phyloP scores from a whole-genome alignment of 2,329 filamentous ascomycete species.

The Pyricularia sp. region DNA sequence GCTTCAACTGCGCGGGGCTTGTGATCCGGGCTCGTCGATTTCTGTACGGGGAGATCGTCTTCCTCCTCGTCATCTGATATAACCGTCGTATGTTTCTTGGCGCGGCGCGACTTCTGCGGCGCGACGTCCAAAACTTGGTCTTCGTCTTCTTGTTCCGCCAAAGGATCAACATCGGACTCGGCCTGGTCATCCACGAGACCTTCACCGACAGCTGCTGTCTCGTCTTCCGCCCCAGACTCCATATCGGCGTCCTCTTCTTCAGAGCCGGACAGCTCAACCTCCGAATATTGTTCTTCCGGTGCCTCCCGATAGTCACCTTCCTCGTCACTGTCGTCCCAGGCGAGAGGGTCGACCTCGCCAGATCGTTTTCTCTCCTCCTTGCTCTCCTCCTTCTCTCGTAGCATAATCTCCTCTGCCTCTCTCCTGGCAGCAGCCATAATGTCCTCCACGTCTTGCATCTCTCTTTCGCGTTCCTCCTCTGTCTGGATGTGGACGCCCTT shows the following conservation, averaged over 20 bases:
- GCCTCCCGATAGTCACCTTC: conserved; percentile 34
- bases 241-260: conserved; percentile 10
- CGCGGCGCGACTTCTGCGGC: conserved; percentile 22
- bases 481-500: conserved; percentile 78
- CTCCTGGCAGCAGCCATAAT: conserved; percentile 75
- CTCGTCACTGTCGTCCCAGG: conserved; percentile 48
- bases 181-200: conserved; percentile 6
- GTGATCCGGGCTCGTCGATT: conserved; percentile 14
- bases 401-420: conserved; percentile 71
- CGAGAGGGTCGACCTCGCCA: conserved; percentile 36
- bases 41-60: conserved; percentile 26
- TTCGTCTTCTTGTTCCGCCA: conserved; percentile 14
- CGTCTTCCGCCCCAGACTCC: conserved; percentile 5
- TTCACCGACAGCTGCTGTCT: conserved; percentile 15
- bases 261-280: conserved; percentile 13
- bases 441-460: conserved; percentile 78
- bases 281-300: conserved; percentile 8
- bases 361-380: conserved; percentile 50
- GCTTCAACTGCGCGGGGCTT: conserved; percentile 22
- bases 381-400: conserved; percentile 63
- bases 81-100: conserved; percentile 40
- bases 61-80: conserved; percentile 62
- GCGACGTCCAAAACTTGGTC: background rate
- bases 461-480: conserved; percentile 73
- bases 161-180: conserved; percentile 12